Evolutionary conservation across 2,329 filamentous ascomycete genomes (phyloP).

Genomic region (Aureobasidium sp.): DNA sequence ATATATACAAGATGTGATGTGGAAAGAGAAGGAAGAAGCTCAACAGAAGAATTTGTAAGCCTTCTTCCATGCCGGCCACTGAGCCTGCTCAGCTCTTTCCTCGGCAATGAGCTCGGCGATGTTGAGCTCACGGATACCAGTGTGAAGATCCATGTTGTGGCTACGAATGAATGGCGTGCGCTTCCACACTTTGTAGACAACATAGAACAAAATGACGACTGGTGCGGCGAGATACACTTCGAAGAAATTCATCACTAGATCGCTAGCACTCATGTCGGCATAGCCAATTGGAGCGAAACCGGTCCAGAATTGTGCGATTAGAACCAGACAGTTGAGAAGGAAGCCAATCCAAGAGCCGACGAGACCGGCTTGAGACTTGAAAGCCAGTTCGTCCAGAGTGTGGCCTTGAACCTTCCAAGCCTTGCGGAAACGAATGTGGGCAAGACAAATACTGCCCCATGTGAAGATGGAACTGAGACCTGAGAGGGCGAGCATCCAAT

Average conservation of each 20-base stretch:
- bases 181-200: conserved; percentile 69
- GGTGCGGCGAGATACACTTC: conserved; percentile 63
- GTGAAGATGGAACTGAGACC: conserved; percentile 69
- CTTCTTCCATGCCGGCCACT: conserved; percentile 44
- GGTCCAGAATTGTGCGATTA: conserved; percentile 73
- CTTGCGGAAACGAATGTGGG: conserved; percentile 59
- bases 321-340: conserved; percentile 64
- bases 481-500: conserved; percentile 63
- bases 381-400: conserved; percentile 70
- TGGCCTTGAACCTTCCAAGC: conserved; percentile 56
- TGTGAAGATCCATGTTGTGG: conserved; percentile 77
- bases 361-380: conserved; percentile 70
- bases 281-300: conserved; percentile 68
- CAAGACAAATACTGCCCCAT: conserved; percentile 62
- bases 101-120: conserved; percentile 70
- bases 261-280: conserved; percentile 34
- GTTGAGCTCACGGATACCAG: conserved; percentile 79
- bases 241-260: conserved; percentile 63
- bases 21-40: background rate
- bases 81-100: conserved; percentile 64
- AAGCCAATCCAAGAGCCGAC: conserved; percentile 76
- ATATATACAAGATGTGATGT: background rate
- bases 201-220: conserved; percentile 57
- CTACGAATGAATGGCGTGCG: conserved; percentile 60
- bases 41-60: conserved; percentile 44